Conservation (phyloP, 106 monocot genomes). For the Gastrodia elata region DNA sequence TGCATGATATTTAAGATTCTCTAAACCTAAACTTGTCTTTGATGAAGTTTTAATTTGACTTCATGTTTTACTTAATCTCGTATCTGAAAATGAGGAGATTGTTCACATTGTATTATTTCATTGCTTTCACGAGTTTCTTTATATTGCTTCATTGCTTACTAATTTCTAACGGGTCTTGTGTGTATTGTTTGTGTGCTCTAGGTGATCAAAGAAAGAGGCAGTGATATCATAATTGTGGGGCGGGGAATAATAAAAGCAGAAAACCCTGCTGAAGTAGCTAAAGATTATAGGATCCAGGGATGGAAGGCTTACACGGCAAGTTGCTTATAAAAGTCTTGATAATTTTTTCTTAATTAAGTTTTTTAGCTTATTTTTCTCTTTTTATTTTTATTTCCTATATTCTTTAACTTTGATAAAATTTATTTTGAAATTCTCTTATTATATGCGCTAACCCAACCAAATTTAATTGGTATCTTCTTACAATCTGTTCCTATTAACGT, state of each 20-base stretch:
- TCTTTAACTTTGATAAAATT: no score
- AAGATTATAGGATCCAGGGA: conserved; percentile 47
- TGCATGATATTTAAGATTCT: no score
- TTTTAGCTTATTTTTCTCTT: neutral
- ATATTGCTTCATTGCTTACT: neutral
- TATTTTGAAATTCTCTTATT: neutral
- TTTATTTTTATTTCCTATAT: no score
- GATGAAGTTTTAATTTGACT: neutral
- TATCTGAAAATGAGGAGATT: neutral
- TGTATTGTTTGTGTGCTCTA: conserved; percentile 2
- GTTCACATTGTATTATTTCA: neutral
- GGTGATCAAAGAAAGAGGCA: conserved; percentile 62
- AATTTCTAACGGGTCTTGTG: neutral
- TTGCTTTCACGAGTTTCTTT: neutral
- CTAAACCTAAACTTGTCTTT: no score
- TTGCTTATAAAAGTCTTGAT: conserved; percentile 11
- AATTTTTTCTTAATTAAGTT: neutral
- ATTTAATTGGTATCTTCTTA: neutral
- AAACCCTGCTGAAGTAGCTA: conserved; percentile 35
- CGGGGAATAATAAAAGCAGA: conserved; percentile 58
- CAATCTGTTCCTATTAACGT: no score
- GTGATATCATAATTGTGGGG: conserved; percentile 73
- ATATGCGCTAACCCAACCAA: neutral
- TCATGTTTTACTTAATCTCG: neutral
- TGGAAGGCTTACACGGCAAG: conserved; percentile 55